These are phyloP conservation scores for Chlorella sorokiniana DNA, from an alignment of 139 green algal genomes.

Conservation along the genomic window DNA sequence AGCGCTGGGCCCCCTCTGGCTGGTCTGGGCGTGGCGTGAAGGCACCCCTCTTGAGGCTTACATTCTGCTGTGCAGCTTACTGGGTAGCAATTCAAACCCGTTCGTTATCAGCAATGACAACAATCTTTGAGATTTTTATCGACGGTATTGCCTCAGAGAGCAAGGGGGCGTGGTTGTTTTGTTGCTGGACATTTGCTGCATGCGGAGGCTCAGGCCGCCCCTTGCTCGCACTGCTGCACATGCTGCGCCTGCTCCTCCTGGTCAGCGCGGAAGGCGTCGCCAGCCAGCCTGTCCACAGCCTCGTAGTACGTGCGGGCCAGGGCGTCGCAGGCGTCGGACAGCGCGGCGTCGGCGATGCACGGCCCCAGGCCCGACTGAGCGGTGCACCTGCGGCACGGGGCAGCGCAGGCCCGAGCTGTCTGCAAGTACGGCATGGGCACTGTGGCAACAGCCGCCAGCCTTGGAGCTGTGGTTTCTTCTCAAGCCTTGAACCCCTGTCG, in stretches of 20 bases:
- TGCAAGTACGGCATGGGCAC: background rate
- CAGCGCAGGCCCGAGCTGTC: background rate
- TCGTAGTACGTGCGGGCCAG: conserved; percentile 14
- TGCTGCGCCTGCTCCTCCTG: conserved; percentile 5
- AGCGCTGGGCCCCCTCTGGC: background rate
- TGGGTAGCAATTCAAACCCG: background rate
- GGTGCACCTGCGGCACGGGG: background rate
- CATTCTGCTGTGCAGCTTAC: background rate
- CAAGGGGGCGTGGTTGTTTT: too few species aligned
- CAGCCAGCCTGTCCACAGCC: background rate
- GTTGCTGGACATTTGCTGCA: too few species aligned
- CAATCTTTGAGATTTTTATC: too few species aligned
- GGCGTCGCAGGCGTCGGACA: background rate
- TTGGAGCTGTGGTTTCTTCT: too few species aligned
- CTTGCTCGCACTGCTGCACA: background rate
- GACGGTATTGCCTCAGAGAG: too few species aligned
- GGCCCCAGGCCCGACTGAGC: background rate
- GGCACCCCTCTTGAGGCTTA: background rate
- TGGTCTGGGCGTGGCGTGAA: background rate
- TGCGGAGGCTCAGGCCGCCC: background rate
- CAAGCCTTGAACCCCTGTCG: too few species aligned
- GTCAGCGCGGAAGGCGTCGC: background rate
- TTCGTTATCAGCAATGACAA: background rate
- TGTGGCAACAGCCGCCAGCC: background rate
- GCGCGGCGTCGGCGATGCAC: background rate